Evolutionary conservation across 2,329 filamentous ascomycete genomes (phyloP), one percentile per base, ranked within the genome.

Genomic region (Talaromyces rugulosus): DNA sequence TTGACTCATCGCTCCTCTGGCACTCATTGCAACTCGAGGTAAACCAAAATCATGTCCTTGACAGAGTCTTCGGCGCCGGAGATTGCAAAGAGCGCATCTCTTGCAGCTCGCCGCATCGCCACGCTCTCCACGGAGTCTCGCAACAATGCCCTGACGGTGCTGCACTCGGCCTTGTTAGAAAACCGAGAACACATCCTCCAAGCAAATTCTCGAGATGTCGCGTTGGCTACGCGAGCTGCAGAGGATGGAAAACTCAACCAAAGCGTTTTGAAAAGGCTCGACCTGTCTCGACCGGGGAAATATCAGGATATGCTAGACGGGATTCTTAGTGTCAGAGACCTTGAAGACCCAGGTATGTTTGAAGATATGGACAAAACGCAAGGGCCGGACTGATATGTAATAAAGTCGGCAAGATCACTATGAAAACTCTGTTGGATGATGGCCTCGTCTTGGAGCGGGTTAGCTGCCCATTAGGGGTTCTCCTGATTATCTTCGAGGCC

Each of bases 231-330:
- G 47, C 82, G 85, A 69, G 90, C 91, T 56, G 91, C 90, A 23
- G 85, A 87, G 16, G 85, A 87, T 70, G 94, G 94, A 47, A 81
- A 87, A 55, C 80, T 98, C 56, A 94, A 88, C 74, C 84, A 89
- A 70, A 95, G 91, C 71, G 83, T 98, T 28, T 85, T 97, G 34
- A 95, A 96, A 70, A 85, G 95, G 61, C 83, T 99, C 64, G 94
- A 99, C 76, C 81, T 99, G 56, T 87, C 87, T 56, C 89, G 90
- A 75, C 86, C 87, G 72, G 94, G 94, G 62, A 98, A 98, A 80
- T 99, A 89, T 82, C 93, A 97, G 72, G 95, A 98, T 72, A 98
- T 99, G 95, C 83, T 99, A 66, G 89, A 93, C 79, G 95, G 95
- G 30, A 96, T 99, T 64, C 78, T 96, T 63, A 92, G 96, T 77